Evolutionary conservation across 345 rosid species (phyloP).

Genomic region (Laguncularia racemosa): DNA sequence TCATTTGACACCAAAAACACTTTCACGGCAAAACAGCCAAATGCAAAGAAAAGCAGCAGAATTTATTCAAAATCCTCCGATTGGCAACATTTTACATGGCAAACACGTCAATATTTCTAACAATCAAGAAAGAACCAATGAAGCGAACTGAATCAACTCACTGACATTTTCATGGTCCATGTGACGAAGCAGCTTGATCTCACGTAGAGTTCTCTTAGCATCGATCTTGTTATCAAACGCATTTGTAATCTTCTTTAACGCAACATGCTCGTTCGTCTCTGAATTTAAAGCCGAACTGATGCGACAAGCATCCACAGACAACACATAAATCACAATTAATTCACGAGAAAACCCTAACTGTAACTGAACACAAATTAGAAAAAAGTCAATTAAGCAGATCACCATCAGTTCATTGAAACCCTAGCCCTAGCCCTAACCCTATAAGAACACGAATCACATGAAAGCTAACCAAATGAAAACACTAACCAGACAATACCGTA

Average conservation of each 20-base stretch:
- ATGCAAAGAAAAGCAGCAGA: no score
- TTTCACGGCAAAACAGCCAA: no score
- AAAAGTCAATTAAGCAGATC: neutral
- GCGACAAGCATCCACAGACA: neutral
- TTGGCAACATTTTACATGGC: no score
- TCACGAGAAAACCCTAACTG: neutral
- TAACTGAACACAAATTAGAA: neutral
- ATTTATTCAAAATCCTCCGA: no score
- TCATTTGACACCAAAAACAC: no score
- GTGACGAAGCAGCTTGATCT: conserved; percentile 94
- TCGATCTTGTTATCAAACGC: conserved; percentile 73
- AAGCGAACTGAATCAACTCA: conserved; percentile 26
- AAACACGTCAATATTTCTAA: neutral
- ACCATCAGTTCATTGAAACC: neutral
- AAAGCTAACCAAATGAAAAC: neutral
- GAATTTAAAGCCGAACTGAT: conserved; percentile 63
- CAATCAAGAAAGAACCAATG: neutral
- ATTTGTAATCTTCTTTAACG: conserved; percentile 79
- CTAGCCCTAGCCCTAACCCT: neutral
- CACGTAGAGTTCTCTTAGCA: conserved; percentile 94
- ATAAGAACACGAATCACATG: neutral
- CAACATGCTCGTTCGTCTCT: conserved; percentile 74
- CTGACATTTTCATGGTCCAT: conserved; percentile 93
- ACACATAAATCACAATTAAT: neutral
- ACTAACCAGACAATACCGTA: conserved; percentile 96